Evolutionary conservation across 805 yeast species (phyloP).

Genomic region (Trichomonascus vanleenenianus): DNA sequence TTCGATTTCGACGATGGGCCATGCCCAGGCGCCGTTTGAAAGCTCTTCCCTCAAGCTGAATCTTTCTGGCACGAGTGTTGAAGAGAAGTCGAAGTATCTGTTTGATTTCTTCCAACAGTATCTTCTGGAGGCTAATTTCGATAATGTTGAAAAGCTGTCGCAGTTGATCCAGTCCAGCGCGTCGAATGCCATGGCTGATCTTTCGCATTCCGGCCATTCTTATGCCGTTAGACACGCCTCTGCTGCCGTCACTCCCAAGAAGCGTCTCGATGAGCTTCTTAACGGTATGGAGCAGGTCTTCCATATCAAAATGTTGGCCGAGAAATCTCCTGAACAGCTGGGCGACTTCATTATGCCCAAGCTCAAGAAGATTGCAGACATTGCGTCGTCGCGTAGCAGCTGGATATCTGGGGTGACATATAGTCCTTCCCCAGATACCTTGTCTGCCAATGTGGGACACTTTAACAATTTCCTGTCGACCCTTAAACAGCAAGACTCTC

Average conservation of each 20-base stretch:
- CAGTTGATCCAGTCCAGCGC: conserved; percentile 66
- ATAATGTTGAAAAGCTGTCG: conserved; percentile 57
- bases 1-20: conserved; percentile 27
- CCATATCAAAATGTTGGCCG: conserved; percentile 54
- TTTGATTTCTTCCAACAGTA: conserved; percentile 62
- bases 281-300: conserved; percentile 73
- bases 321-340: conserved; percentile 40
- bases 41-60: conserved; percentile 39
- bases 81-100: conserved; percentile 51
- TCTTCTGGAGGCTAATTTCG: conserved; percentile 60
- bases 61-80: conserved; percentile 62
- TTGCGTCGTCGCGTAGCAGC: conserved; percentile 12
- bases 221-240: conserved; percentile 70
- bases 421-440: conserved; percentile 40
- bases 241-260: conserved; percentile 49
- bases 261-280: conserved; percentile 53
- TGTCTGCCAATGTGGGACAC: conserved; percentile 38
- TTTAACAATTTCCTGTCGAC: conserved; percentile 19
- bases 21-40: conserved; percentile 33
- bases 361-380: conserved; percentile 31
- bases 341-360: conserved; percentile 56
- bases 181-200: conserved; percentile 66
- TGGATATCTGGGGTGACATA: conserved; percentile 22
- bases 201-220: conserved; percentile 84
- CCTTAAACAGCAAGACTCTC: neutral